Conservation (phyloP, 2,329 filamentous ascomycete genomes). For the Hymenoscyphus albidus region DNA sequence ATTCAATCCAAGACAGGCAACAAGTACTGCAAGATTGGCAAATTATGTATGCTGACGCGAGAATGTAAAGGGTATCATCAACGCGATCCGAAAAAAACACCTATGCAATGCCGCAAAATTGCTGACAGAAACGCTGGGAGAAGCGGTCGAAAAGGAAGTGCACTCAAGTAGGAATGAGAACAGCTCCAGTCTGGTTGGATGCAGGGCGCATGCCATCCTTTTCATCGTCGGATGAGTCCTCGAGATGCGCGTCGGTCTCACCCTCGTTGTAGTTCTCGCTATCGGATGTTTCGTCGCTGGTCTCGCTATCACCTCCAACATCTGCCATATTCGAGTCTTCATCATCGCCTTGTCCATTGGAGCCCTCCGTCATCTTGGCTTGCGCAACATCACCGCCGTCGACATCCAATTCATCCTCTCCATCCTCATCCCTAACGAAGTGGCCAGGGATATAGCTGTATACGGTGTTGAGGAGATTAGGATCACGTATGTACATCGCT, state of each 20-base stretch:
- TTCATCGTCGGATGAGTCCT: slow-evolving; percentile 8
- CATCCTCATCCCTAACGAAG: background rate
- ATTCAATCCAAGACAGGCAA: background rate
- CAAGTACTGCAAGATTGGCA: background rate
- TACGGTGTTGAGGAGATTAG: background rate
- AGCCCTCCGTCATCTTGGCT: background rate
- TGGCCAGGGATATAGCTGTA: background rate
- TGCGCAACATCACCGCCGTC: background rate
- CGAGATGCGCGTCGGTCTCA: background rate
- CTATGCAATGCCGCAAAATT: background rate
- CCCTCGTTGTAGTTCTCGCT: background rate
- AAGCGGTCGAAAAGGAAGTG: background rate
- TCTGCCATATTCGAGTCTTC: background rate
- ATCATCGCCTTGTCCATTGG: background rate
- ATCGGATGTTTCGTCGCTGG: background rate
- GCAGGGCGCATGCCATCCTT: slow-evolving; percentile 6
- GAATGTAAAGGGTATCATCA: background rate
- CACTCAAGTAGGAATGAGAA: background rate
- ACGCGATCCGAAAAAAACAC: background rate
- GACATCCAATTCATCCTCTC: background rate
- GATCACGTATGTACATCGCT: background rate
- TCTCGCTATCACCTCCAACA: background rate
- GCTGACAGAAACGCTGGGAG: background rate
- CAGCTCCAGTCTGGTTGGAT: background rate
- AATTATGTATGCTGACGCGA: background rate